Evolutionary conservation across 768 basidiomycete genomes (phyloP), one percentile per base, ranked within the genome.

Genomic region (Podaxis sp.): DNA sequence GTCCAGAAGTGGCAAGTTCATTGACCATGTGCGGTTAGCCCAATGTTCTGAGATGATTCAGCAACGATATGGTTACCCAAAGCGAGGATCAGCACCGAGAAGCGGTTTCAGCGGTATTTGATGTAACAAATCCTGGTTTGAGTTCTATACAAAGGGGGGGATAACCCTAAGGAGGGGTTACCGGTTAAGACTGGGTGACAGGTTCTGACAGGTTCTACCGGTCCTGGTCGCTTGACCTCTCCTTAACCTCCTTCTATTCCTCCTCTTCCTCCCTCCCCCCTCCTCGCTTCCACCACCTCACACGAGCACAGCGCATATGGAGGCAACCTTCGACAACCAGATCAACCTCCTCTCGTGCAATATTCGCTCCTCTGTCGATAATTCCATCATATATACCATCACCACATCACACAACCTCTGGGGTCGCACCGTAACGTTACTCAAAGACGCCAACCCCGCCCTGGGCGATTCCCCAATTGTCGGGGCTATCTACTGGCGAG

Each of bases 321-420:
- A 84, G 66, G 82, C 76, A n/a, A 72, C 70, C 15, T 82, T 85
- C 67, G 80, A 83, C 69, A 83, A 82, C 74, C 79, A 80, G 61
- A 73, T 73, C 57, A 83, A 85, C 69, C 72, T 84, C 19, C 75
- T 83, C 30, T 77, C 79, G 52, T 78, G 81, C 7, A 70, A 74
- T 28, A 74, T 85, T 60, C 76, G 75, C 19, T 72, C 78, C 11
- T 65, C 72, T 1, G 78, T 81, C 65, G 82, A 84, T 64, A 72
- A 79, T 60, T 81, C 80, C 0, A 69, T 77, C 39, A 65, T 83
- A 6, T 85, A 84, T 65, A 70, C 75, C 2, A 67, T 83, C 38
- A 72, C 75, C 38, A 82, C 84, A 6, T 77, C 75, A 8, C 78
- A 80, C 52, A 76, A 77, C 17, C 70, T 79, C 17, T 76, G 77